phyloP scores from a whole-genome alignment of 495 filamentous ascomycete species.

The Aspergillus egyptiacus region DNA sequence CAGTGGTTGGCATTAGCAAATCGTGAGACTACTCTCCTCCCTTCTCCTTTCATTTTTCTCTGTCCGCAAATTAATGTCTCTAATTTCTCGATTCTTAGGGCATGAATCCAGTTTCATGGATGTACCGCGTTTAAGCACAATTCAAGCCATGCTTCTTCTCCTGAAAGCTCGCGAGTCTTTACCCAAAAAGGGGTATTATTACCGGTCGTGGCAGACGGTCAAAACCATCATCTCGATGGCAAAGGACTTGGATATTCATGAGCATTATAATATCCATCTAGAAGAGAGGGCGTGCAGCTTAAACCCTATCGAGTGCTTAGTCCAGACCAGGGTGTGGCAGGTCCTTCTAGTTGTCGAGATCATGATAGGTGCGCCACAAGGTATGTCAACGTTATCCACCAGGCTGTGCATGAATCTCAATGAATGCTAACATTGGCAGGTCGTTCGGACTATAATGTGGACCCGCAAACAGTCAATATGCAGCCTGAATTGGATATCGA shows the following conservation, averaged over 20 bases:
- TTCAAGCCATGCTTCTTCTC: conserved; percentile 83
- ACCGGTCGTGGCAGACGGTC: conserved; percentile 95
- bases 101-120: conserved; percentile 97
- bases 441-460: conserved; percentile 74
- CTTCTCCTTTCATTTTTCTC: neutral
- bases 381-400: conserved; percentile 51
- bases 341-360: conserved; percentile 79
- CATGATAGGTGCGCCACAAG: conserved; percentile 95
- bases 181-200: conserved; percentile 94
- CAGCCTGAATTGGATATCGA: conserved; percentile 54
- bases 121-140: conserved; percentile 84
- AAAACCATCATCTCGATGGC: conserved; percentile 89
- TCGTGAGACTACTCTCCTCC: conserved; percentile 50
- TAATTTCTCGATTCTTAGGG: conserved; percentile 44
- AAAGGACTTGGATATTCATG: conserved; percentile 85
- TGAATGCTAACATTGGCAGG: conserved; percentile 46
- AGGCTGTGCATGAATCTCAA: neutral
- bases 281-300: conserved; percentile 64
- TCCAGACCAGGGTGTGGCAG: conserved; percentile 89
- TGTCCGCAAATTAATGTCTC: conserved; percentile 18
- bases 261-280: conserved; percentile 74
- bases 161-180: conserved; percentile 87
- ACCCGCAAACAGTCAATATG: conserved; percentile 72
- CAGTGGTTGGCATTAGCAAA: conserved; percentile 94
- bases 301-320: conserved; percentile 65